Conservation (phyloP, 768 basidiomycete species). For the Mycena amicta region DNA sequence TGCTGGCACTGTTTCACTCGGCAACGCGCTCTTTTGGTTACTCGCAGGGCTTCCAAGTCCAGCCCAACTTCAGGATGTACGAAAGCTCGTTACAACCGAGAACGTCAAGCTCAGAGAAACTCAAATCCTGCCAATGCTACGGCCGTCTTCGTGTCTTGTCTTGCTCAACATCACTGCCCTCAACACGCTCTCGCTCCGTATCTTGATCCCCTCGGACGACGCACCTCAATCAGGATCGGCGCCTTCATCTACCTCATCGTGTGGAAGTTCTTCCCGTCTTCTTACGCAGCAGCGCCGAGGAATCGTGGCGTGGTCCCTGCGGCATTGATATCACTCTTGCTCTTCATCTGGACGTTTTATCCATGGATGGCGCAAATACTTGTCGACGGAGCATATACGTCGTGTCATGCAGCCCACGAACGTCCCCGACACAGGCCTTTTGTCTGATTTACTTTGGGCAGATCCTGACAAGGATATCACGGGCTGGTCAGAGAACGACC, state of each 20-base stretch:
- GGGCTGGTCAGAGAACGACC: too few species aligned
- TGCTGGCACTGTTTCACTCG: not conserved
- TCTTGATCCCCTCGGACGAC: conserved; percentile 49
- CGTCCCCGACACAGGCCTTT: too few species aligned
- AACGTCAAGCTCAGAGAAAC: conserved; percentile 45
- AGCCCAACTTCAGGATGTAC: conserved; percentile 56
- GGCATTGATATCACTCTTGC: conserved; percentile 49
- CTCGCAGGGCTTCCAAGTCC: too few species aligned
- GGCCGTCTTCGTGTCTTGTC: conserved; percentile 52
- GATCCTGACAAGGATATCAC: too few species aligned
- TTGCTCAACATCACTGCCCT: conserved; percentile 57
- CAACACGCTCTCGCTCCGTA: conserved; percentile 47
- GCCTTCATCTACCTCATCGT: conserved; percentile 51
- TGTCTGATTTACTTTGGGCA: not conserved
- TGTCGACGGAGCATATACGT: too few species aligned
- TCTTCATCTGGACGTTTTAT: conserved; percentile 49
- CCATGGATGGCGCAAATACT: too few species aligned
- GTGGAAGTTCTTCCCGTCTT: conserved; percentile 27
- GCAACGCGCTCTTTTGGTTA: too few species aligned
- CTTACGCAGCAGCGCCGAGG: conserved; percentile 45
- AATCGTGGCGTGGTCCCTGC: conserved; percentile 61
- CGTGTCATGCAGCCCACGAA: too few species aligned
- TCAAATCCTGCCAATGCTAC: conserved; percentile 46
- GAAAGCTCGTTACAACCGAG: conserved; percentile 42
- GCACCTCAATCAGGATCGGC: conserved; percentile 51